Percentiles rank a stretch among this genome's conserved stretches.
These are phyloP conservation scores for Melanomma pulvis-pyrius DNA, from an alignment of 495 filamentous ascomycete species.

Conservation along the genomic window DNA sequence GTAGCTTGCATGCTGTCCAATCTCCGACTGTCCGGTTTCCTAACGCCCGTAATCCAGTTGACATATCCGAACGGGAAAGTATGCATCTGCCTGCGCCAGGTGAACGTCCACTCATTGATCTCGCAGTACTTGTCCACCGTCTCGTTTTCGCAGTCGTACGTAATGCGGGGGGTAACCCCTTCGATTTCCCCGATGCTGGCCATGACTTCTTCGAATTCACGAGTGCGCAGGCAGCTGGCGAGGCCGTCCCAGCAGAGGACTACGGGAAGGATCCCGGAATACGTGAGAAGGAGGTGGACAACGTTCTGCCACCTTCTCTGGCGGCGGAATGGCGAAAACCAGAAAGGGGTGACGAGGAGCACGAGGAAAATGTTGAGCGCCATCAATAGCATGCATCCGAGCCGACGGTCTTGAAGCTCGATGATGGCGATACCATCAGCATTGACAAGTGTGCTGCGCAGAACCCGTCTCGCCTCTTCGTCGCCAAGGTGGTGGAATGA, in stretches of 20 bases:
- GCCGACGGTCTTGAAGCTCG: slow-evolving; percentile 67
- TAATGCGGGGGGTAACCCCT: background rate
- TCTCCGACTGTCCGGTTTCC: background rate
- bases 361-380: slow-evolving; percentile 55
- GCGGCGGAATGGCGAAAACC: slow-evolving; percentile 45
- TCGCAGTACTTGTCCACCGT: slow-evolving; percentile 10
- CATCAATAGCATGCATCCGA: slow-evolving; percentile 58
- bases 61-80: slow-evolving; percentile 44
- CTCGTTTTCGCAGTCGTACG: background rate
- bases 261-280: slow-evolving; percentile 55
- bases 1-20: slow-evolving; percentile 1
- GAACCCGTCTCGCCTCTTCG: slow-evolving; percentile 56
- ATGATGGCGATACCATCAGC: slow-evolving; percentile 72
- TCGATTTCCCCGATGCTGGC: slow-evolving; percentile 48
- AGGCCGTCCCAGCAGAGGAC: slow-evolving; percentile 68
- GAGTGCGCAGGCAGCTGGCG: slow-evolving; percentile 64
- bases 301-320: slow-evolving; percentile 55
- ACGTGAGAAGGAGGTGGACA: slow-evolving; percentile 40
- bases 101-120: slow-evolving; percentile 33
- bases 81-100: slow-evolving; percentile 32
- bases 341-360: slow-evolving; percentile 58
- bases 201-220: slow-evolving; percentile 66
- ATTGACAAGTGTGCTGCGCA: slow-evolving; percentile 64
- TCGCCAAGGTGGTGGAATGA: slow-evolving; percentile 80
- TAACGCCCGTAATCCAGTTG: slow-evolving; percentile 15